These are phyloP conservation scores for Serendipita sp. DNA, from an alignment of 768 basidiomycete species.

Conservation along the genomic window DNA sequence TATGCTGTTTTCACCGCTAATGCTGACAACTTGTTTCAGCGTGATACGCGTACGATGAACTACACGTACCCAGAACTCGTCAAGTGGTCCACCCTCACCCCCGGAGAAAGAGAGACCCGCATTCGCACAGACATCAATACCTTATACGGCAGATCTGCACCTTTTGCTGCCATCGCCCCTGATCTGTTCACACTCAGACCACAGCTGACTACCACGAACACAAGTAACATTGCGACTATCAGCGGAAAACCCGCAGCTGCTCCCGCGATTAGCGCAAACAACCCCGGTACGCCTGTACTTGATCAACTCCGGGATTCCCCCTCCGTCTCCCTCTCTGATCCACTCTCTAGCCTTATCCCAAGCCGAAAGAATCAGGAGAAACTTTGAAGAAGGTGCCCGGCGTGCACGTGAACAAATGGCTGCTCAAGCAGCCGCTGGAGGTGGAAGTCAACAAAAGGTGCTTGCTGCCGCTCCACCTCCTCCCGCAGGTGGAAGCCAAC, in stretches of 20 bases:
- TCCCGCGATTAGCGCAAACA: neutral
- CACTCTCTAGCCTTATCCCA: no score
- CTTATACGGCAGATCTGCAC: neutral
- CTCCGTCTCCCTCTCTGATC: no score
- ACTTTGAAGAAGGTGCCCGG: neutral
- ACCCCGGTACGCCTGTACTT: no score
- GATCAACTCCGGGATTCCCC: no score
- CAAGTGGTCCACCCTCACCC: neutral
- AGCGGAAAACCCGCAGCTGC: neutral
- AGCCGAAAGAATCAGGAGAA: neutral
- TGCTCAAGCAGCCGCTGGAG: neutral
- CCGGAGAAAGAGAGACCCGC: neutral
- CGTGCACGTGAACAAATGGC: neutral
- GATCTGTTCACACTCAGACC: neutral
- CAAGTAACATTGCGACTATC: neutral
- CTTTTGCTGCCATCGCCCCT: neutral
- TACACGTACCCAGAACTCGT: conserved; percentile 34
- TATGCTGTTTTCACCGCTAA: neutral
- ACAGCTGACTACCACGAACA: neutral
- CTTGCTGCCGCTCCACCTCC: neutral
- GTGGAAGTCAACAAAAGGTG: no score
- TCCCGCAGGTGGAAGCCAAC: neutral
- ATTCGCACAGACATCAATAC: neutral
- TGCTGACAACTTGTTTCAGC: neutral
- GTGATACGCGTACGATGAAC: conserved; percentile 22